Evolutionary conservation across 495 filamentous ascomycete genomes (phyloP).

Genomic region (Amorphotheca resinae): DNA sequence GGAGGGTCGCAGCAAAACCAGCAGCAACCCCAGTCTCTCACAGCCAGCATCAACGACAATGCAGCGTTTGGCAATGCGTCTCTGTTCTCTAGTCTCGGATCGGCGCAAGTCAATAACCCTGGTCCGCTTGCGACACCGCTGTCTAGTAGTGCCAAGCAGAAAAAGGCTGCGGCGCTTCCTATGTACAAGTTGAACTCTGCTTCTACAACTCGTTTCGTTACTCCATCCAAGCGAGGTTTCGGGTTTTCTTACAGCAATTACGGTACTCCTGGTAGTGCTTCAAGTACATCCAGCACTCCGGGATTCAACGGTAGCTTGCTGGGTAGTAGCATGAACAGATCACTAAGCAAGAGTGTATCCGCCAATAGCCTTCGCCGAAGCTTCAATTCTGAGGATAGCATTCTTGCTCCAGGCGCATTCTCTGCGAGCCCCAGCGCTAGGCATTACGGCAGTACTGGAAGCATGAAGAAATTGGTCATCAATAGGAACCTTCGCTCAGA

Average conservation of each 20-base stretch:
- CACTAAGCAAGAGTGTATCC: conserved; percentile 49
- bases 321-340: conserved; percentile 44
- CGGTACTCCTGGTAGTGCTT: conserved; percentile 62
- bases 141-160: conserved; percentile 54
- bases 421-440: conserved; percentile 50
- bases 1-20: conserved; percentile 23
- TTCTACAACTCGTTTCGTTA: conserved; percentile 62
- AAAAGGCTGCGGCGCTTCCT: conserved; percentile 66
- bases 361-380: conserved; percentile 49
- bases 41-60: conserved; percentile 60
- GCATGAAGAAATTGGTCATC: conserved; percentile 80
- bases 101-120: conserved; percentile 49
- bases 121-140: conserved; percentile 83
- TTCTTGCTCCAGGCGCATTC: conserved; percentile 77
- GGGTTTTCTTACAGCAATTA: conserved; percentile 87
- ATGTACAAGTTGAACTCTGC: conserved; percentile 80
- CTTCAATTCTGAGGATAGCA: conserved; percentile 51
- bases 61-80: conserved; percentile 70
- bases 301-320: conserved; percentile 53
- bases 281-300: conserved; percentile 54
- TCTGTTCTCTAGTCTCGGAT: conserved; percentile 59
- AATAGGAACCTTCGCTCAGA: conserved; percentile 74
- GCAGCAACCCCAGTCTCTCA: conserved; percentile 42
- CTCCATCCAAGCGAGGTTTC: conserved; percentile 66
- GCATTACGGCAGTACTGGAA: conserved; percentile 46